phyloP scores from a whole-genome alignment of 371 early-diverging fungal species.

The Syncephalis fuscata region DNA sequence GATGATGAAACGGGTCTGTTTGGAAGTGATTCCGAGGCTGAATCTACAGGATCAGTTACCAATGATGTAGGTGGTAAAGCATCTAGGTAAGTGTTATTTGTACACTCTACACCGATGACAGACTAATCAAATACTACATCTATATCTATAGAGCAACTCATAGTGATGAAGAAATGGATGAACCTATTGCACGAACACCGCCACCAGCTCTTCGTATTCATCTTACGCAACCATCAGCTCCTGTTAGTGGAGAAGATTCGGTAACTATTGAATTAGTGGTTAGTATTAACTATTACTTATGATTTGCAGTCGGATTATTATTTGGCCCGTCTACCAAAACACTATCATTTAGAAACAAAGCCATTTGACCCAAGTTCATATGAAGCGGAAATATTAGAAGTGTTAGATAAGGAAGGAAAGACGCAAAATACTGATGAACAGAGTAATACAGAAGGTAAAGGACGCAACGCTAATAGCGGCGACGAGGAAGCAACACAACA shows the following conservation, averaged over 20 bases:
- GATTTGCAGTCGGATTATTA: conserved; percentile 21
- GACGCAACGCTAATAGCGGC: not conserved
- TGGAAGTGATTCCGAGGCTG: not conserved
- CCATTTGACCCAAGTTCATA: conserved; percentile 49
- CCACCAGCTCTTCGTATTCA: too few species aligned
- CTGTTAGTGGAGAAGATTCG: not conserved
- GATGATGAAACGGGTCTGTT: not conserved
- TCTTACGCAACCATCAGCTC: not conserved
- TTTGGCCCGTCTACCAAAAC: conserved; percentile 53
- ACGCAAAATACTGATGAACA: conserved; percentile 11
- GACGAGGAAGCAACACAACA: not conserved
- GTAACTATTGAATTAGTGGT: not conserved
- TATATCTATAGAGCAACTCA: too few species aligned
- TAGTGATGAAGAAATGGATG: not conserved
- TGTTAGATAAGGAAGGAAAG: conserved; percentile 15
- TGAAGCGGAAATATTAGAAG: conserved; percentile 23
- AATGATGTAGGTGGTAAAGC: too few species aligned
- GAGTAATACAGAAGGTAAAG: not conserved
- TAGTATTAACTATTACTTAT: not conserved
- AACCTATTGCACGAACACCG: not conserved
- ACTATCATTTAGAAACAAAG: conserved; percentile 43
- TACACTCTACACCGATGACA: too few species aligned
- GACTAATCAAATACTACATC: too few species aligned
- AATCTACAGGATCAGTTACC: not conserved
- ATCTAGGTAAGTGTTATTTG: too few species aligned